Base-by-base conservation (phyloP, 2,329 filamentous ascomycete genomes). In the Microdochium paspali region DNA sequence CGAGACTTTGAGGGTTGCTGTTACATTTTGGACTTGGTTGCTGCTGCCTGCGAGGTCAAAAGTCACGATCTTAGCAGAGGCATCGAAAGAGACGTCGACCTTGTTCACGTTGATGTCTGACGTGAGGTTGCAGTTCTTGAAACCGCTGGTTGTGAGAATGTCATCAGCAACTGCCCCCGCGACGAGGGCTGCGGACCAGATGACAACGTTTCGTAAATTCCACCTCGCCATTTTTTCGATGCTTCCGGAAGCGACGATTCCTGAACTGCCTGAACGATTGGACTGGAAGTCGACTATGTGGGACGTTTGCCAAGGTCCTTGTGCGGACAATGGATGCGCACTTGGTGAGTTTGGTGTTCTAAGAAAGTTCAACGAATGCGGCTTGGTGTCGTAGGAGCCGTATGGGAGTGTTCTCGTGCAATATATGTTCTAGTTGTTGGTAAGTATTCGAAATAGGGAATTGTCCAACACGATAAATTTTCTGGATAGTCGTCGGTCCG, bases 1-100 rank as follows among this genome's bases (percentile, higher is more conserved):
- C 24, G 76, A 85, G 32, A 96, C 86, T 21, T 79, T 76, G 50
- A 97, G 72, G 3, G 69, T 70, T 13, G 89, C 90, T 47, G 77
- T 86, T 50, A 97, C 88, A 55, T 95, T 90, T 64, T 93, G 88
- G 55, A 76, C 66, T 61, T 78, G 79, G 47, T 68, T 66, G 62
- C 87, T 96, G 50, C 77, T 82, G 51, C 91, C 93, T 28, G 83
- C 80, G 21, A 96, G 79, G 62, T 97, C 82, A 66, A 96, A 97
- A 3, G 70, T 78, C 51, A 97, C 77, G 44, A 76, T 77, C 61
- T 86, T 82, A 50, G 82, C 81, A 49, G 77, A 74, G 54, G 84
- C 83, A 71, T 95, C 80, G 69, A 94, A 97, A 56, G 78, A 71
- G 50, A 96, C 84, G 57, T 91, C 72, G 52, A 94, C 72, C 56